These are phyloP conservation scores for Alternaria brassicicola DNA, from an alignment of 2,329 filamentous ascomycete species.

Conservation along the genomic window DNA sequence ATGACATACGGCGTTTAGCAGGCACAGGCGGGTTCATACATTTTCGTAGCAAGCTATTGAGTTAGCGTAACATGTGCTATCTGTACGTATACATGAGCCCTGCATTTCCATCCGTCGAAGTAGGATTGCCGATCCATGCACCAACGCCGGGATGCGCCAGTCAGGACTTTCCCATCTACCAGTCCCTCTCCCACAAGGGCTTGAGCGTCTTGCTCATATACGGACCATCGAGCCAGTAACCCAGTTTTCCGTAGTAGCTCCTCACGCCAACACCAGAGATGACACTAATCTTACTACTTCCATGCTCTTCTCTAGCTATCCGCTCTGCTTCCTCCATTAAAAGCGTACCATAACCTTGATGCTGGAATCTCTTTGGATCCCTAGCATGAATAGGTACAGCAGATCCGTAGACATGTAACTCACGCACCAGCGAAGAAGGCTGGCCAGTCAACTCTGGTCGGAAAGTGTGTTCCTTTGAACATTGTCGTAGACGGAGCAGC, in stretches of 20 bases:
- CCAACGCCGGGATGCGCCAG: constrained; percentile 7
- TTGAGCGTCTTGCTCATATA: constrained; percentile 60
- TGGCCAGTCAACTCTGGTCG: constrained; percentile 84
- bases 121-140: background rate
- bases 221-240: constrained; percentile 91
- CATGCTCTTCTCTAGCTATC: constrained; percentile 92
- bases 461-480: constrained; percentile 89
- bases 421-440: constrained; percentile 88
- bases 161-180: constrained; percentile 12
- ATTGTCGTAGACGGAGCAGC: constrained; percentile 85
- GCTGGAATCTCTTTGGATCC: constrained; percentile 96
- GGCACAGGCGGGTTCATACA: constrained; percentile 5
- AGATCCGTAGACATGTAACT: constrained; percentile 95
- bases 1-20: constrained; percentile 29
- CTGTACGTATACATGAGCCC: background rate
- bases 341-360: constrained; percentile 94
- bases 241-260: constrained; percentile 91
- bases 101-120: background rate
- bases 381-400: constrained; percentile 97
- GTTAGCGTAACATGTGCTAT: constrained; percentile 9
- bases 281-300: constrained; percentile 91
- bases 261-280: constrained; percentile 97
- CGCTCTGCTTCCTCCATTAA: constrained; percentile 98
- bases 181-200: constrained; percentile 44
- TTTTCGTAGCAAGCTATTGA: constrained; percentile 11